Conservation (phyloP, 139 green algal genomes). For the Spirogloea muscicola region DNA sequence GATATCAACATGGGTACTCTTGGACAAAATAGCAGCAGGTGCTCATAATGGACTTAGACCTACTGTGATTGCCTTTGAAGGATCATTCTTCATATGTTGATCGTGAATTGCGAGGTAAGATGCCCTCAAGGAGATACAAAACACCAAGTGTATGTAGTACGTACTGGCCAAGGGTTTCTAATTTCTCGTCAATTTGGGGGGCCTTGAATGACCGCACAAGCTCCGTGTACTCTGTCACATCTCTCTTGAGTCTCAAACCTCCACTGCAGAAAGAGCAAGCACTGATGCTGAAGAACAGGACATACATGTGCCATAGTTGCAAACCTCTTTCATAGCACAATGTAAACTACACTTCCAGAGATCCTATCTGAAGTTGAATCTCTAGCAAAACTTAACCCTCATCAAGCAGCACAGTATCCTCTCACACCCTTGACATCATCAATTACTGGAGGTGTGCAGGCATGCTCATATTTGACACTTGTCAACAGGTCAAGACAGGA, state of each 20-base stretch:
- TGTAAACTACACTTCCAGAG: too few relatives aligned
- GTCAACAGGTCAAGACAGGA: too few relatives aligned
- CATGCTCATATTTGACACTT: too few relatives aligned
- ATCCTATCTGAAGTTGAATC: too few relatives aligned
- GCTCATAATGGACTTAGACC: not conserved
- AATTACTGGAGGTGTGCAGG: too few relatives aligned
- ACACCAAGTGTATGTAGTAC: not conserved
- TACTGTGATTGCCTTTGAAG: not conserved
- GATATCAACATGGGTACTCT: not conserved
- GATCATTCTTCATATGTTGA: not conserved
- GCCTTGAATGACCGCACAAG: constrained; percentile 43
- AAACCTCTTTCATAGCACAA: too few relatives aligned
- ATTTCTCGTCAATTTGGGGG: constrained; percentile 27
- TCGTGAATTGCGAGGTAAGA: not conserved
- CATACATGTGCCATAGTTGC: too few relatives aligned
- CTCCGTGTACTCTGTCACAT: constrained; percentile 38
- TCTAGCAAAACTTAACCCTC: too few relatives aligned
- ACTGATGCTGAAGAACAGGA: too few relatives aligned
- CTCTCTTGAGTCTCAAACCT: constrained; percentile 30
- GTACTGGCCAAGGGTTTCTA: constrained; percentile 27
- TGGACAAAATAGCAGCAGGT: constrained; percentile 1
- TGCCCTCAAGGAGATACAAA: not conserved
- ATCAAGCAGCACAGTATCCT: too few relatives aligned
- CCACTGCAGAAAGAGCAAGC: constrained; percentile 17
- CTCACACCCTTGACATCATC: too few relatives aligned